Evolutionary conservation across 495 filamentous ascomycete genomes (phyloP).

Genomic region (Daldinia vernicosa): DNA sequence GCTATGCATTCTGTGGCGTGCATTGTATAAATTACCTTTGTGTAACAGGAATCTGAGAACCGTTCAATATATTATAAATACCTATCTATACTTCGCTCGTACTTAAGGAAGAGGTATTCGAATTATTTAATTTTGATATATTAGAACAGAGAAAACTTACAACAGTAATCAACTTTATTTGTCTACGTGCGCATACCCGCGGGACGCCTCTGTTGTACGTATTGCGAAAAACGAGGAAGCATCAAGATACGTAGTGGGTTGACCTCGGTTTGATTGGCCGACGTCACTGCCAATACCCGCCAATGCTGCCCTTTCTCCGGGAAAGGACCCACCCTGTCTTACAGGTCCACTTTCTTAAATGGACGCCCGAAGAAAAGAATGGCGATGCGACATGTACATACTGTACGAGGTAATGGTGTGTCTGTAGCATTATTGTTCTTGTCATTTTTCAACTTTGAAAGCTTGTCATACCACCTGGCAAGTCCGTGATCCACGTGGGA

Average conservation of each 20-base stretch:
- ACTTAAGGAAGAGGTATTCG: too few relatives aligned
- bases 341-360: slow-evolving; percentile 30
- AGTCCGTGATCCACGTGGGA: not conserved
- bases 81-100: not conserved
- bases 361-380: slow-evolving; percentile 3
- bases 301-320: not conserved
- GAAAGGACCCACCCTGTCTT: not conserved
- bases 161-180: too few relatives aligned
- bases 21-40: slow-evolving; percentile 10
- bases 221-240: not conserved
- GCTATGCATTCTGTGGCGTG: slow-evolving; percentile 21
- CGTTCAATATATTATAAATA: not conserved
- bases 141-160: too few relatives aligned
- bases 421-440: not conserved
- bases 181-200: too few relatives aligned
- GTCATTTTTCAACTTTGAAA: not conserved
- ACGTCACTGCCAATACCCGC: not conserved
- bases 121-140: too few relatives aligned
- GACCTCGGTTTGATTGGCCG: not conserved
- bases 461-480: not conserved
- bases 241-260: not conserved
- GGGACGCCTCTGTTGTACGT: too few relatives aligned
- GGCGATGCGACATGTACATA: not conserved
- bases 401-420: not conserved
- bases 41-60: not conserved